Conservation (phyloP, 2,329 filamentous ascomycete species). For the Ceratocystis diversiconidia region DNA sequence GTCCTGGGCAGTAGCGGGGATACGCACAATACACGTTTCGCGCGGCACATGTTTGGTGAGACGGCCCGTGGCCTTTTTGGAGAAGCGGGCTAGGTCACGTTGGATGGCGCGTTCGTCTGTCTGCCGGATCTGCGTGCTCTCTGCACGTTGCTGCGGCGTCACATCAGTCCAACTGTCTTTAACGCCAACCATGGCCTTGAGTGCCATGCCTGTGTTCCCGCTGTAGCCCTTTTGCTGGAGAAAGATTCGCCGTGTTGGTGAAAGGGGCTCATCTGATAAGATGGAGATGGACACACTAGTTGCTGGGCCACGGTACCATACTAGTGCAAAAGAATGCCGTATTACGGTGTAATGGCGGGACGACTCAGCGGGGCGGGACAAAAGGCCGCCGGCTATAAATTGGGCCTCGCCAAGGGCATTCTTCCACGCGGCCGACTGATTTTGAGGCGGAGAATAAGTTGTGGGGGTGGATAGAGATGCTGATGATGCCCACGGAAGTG, state of each 20-base stretch:
- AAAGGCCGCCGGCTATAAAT: slow-evolving; percentile 50
- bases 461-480: not conserved
- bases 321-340: slow-evolving; percentile 47
- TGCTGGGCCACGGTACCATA: slow-evolving; percentile 51
- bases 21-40: slow-evolving; percentile 50
- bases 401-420: slow-evolving; percentile 42
- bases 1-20: slow-evolving; percentile 48
- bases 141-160: slow-evolving; percentile 40
- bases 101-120: slow-evolving; percentile 53
- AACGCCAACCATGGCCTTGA: slow-evolving; percentile 47
- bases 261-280: slow-evolving; percentile 44
- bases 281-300: slow-evolving; percentile 52
- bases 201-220: slow-evolving; percentile 52
- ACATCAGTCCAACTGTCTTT: slow-evolving; percentile 52
- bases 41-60: slow-evolving; percentile 37
- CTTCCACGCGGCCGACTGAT: slow-evolving; percentile 27
- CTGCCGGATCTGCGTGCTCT: slow-evolving; percentile 35
- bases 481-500: not conserved
- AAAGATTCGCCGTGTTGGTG: slow-evolving; percentile 46
- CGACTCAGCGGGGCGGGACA: slow-evolving; percentile 48
- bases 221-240: slow-evolving; percentile 54
- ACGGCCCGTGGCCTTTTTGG: slow-evolving; percentile 38
- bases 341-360: slow-evolving; percentile 53
- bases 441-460: not conserved
- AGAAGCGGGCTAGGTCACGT: slow-evolving; percentile 50